Base-by-base conservation (phyloP, 2,329 filamentous ascomycete genomes). In the Falciphora oryzae region DNA sequence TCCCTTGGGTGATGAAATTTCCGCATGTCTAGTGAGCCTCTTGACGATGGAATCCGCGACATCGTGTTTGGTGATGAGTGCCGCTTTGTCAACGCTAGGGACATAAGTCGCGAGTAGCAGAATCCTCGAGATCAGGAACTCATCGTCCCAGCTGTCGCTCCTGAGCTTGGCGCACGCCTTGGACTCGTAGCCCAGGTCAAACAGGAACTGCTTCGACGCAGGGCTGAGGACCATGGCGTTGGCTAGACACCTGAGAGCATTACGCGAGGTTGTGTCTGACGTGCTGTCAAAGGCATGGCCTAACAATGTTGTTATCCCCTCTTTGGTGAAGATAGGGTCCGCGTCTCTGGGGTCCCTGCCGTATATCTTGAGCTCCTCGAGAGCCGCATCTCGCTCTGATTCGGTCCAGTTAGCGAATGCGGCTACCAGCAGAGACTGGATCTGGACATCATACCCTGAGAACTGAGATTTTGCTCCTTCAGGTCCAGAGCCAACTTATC, bases 61-160 rank as follows among this genome's bases (percentile, higher is more conserved):
- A 27, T 83, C 77, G 71, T 92, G 78, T 29, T 91, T 78, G 64
- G 86, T 82, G 61, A 94, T 84, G 13, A 95, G 81, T 3, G 80
- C 76, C 25, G 82, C 77, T 63, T 93, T 85, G 71, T 92, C 81
- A 67, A 91, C 75, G n/a, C 83, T 85, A 16, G 90, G 89, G 66
- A 85, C 85, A 74, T 96, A 96, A 0, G 92, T 96, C 38, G 88
- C 85, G 14, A 95, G 81, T 70, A 96, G 93, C 22, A 96, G 78
- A 58, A 96, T 86, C 63, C 92, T 85, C n/a, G 89, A 89, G 66
- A 84, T 78, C 2, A 98, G 81, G 75, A 98, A 97, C 72, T 98
- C 93, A 69, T 96, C 89, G 67, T 98, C 93, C 64, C 85, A 82
- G 69, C 82, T 88, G 67, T 92, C 89, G 65, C 83, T 87, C 81